Evolutionary conservation across 169 alveolate species (phyloP), one percentile per base, ranked within the genome.

Genomic region (Plasmodium gallinaceum): DNA sequence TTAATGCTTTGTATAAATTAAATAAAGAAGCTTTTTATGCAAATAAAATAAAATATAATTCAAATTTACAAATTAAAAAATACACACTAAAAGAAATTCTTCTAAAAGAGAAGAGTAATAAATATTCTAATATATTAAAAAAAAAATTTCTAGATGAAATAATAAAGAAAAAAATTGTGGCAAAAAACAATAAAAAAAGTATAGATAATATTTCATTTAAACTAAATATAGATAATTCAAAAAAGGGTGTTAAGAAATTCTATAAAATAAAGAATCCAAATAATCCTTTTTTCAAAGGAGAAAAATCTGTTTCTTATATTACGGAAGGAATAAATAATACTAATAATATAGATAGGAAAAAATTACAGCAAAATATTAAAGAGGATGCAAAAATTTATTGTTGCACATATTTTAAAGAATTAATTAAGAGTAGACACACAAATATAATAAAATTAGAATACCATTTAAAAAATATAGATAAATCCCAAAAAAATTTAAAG

Each of bases 61-160:
- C 69, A 48, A 75, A 43, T 43, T 42, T 42, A 54, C 61, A 75
- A 62, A 5, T 62, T 26, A 64, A 75, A 61, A 7, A 54, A 48
- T 26, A 14, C 64, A 32, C 39, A 32, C 1, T 32, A 32, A 32
- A 32, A 1, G 39, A 32, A 32, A 32, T 32, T 32, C 39, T 32
- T 32, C 39, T 32, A 2, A 32, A 32, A 32, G 39, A 32, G 4
- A 32, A 32, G 39, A 4, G 4, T 2, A 10, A 48, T 1, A 48
- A 48, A 48, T 48, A 48, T 22, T 0, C 14, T 12, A 37, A 74
- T 51, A 74, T 39, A 57, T 74, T 60, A 60, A 37, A 60, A 48
- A 46, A 58, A 57, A 58, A 16, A 74, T 57, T 24, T 6, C 60
- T 32, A 37, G 22, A 58, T 37, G 57, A 16, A 74, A 60, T 58